Base-by-base conservation (phyloP, 495 filamentous ascomycete species). In the Rhypophila decipiens region DNA sequence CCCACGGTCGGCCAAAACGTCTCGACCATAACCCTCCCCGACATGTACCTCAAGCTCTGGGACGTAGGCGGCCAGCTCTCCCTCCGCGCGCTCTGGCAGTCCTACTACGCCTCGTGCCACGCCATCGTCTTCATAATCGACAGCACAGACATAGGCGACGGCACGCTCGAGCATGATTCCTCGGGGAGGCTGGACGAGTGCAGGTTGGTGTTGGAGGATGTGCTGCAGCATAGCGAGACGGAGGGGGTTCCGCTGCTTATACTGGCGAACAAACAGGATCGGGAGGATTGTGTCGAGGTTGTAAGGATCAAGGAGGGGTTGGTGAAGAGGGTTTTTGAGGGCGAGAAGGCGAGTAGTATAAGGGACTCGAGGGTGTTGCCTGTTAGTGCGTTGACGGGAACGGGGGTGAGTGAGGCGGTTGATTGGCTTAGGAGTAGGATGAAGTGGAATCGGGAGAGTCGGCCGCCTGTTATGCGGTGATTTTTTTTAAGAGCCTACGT, bases 1-100 rank as follows among this genome's bases (percentile, higher is more conserved):
- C 93, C 93, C 13, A 98, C 93, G 13, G 93, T 98, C 60, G 93
- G 93, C 47, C 93, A 98, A 61, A 98, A 96, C 68, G 91, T 97
- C 53, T 82, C 88, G 29, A 89, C 88, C 36, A 87, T 98, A 63
- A 77, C 81, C 1, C 73, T 96, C 10, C 83, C 85, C 1, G 87
- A 94, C 57, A 87, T 95, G 81, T 95, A 96, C 72, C 77, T 98
- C 57, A 95, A 95, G 75, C 85, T 98, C 61, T 98, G 93, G 93
- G 93, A 98, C 66, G 87, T 98, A 2, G 93, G 93, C 46, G 93
- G 93, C 2, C 93, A 98, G 66, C 82, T 91, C 53, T 79, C 75
- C 8, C 79, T 98, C 60, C 86, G 93, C 39, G 83, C 84, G 48
- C 83, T 98, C 4, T 98, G 93, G 93, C 88, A 95, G 68, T 86